Base-by-base conservation (phyloP, 2,329 filamentous ascomycete species). In the Apiospora hydei region DNA sequence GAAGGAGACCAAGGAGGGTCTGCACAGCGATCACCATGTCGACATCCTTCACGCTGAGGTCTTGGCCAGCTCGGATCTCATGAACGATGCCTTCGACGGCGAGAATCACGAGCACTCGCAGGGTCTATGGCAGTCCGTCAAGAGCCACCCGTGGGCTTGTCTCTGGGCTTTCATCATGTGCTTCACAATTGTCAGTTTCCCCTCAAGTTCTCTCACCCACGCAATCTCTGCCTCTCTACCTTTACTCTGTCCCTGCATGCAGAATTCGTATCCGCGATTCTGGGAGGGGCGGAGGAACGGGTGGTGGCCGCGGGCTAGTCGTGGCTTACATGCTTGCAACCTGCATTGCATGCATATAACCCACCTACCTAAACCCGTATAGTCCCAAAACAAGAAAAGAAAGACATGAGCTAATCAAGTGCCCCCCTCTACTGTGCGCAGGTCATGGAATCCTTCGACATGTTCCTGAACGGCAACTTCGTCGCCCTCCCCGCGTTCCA, bases 361-460 rank as follows among this genome's bases (percentile, higher is more conserved):
- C 57, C 57, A 64, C 57, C 57, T 64, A n/a, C 57, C 57, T n/a
- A 64, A 64, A 64, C 18, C 21, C 57, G 57, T 41, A 41, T 64
- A 41, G 57, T n/a, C 10, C 30, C 13, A 8, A 14, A 7, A n/a
- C 26, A 30, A 30, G 26, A 64, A 64, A 18, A 10, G 8, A 13
- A 43, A 30, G 44, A 3, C 2, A 34, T 41, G 16, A 43, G 24
- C 24, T 14, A 18, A 18, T 10, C 6, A 43, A 24, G n/a, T 61
- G 26, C 26, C 26, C 3, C 21, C 30, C 30, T 34, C 6, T 26
- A 3, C 30, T 26, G 30, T 26, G 30, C 38, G 1, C 21, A 86
- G 85, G 83, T 87, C 71, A 87, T 87, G 85, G 85, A 87, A 73
- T 83, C 84, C 0, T 87, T 85, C 79, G 83, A 84, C 73, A 84